Evolutionary conservation across 2,329 filamentous ascomycete species (phyloP).

Genomic region (Magnaporthiopsis incrustans): DNA sequence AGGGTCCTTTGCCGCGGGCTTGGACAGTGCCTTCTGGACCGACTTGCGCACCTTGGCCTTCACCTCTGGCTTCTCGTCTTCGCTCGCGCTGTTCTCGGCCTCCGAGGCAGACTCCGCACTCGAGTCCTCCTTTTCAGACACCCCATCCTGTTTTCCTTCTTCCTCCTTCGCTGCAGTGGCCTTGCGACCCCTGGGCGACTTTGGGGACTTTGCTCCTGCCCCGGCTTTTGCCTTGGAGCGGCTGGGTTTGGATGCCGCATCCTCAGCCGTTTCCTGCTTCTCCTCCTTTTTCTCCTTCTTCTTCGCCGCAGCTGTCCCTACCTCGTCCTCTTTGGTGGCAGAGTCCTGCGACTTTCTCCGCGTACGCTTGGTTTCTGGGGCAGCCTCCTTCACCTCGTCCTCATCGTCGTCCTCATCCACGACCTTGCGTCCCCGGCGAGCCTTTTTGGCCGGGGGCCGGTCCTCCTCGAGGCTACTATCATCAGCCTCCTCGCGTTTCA

Average conservation of each 20-base stretch:
- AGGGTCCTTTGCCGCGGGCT: constrained; percentile 62
- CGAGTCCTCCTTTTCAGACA: constrained; percentile 32
- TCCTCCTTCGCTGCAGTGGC: constrained; percentile 32
- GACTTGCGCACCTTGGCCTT: constrained; percentile 71
- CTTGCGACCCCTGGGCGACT: constrained; percentile 32
- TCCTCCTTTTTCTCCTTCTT: constrained; percentile 10
- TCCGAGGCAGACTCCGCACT: constrained; percentile 39
- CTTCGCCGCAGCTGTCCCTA: constrained; percentile 15
- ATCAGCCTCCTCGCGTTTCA: constrained; percentile 30
- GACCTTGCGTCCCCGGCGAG: constrained; percentile 37
- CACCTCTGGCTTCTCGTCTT: constrained; percentile 60
- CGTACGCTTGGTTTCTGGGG: constrained; percentile 15
- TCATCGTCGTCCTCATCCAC: constrained; percentile 48
- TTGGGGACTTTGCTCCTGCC: constrained; percentile 16
- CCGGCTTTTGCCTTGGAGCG: too few relatives aligned
- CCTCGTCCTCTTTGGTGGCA: constrained; percentile 15
- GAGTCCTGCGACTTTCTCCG: constrained; percentile 12
- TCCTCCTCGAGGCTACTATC: constrained; percentile 34
- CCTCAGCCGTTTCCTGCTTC: constrained; percentile 24
- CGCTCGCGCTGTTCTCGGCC: constrained; percentile 41
- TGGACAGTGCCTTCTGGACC: constrained; percentile 74
- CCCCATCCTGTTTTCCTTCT: constrained; percentile 27
- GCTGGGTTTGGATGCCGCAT: constrained; percentile 36
- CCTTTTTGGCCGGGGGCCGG: constrained; percentile 52
- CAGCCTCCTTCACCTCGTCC: constrained; percentile 30